These are phyloP conservation scores for Penicillium verhagenii DNA, from an alignment of 495 filamentous ascomycete species.

Conservation along the genomic window DNA sequence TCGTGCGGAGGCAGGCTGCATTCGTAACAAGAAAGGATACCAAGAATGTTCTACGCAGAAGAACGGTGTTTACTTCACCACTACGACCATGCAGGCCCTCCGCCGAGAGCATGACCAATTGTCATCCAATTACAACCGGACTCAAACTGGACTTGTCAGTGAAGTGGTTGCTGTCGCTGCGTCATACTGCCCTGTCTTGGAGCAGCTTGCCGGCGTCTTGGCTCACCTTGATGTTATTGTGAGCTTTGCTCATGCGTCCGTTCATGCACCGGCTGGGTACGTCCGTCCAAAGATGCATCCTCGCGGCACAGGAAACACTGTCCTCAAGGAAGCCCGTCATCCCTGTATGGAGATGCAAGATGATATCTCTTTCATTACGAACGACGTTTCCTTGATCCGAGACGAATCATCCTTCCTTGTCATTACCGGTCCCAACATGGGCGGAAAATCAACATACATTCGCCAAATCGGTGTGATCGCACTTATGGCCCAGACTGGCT, in stretches of 20 bases:
- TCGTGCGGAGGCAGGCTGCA: constrained; percentile 85
- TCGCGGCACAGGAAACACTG: constrained; percentile 84
- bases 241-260: constrained; percentile 88
- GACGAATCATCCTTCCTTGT: constrained; percentile 87
- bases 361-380: constrained; percentile 97
- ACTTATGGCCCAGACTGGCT: constrained; percentile 95
- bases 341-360: constrained; percentile 99
- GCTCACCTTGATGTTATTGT: constrained; percentile 97
- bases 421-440: constrained; percentile 99
- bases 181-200: constrained; percentile 92
- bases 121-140: constrained; percentile 93
- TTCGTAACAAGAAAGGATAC: constrained; percentile 85
- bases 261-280: constrained; percentile 90
- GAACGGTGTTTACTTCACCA: constrained; percentile 98
- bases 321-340: constrained; percentile 90
- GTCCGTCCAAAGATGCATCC: constrained; percentile 89
- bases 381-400: constrained; percentile 84
- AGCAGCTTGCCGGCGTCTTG: constrained; percentile 82
- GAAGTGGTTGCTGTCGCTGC: constrained; percentile 93
- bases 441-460: constrained; percentile 98
- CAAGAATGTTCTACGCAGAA: constrained; percentile 98
- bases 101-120: constrained; percentile 93
- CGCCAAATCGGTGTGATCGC: constrained; percentile 97
- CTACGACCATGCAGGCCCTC: constrained; percentile 72
- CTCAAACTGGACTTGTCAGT: constrained; percentile 84